Percentiles rank a stretch among this genome's conserved stretches.
These are phyloP conservation scores for Trypanosoma vivax DNA, from an alignment of 208 protist genomes.

Conservation along the genomic window DNA sequence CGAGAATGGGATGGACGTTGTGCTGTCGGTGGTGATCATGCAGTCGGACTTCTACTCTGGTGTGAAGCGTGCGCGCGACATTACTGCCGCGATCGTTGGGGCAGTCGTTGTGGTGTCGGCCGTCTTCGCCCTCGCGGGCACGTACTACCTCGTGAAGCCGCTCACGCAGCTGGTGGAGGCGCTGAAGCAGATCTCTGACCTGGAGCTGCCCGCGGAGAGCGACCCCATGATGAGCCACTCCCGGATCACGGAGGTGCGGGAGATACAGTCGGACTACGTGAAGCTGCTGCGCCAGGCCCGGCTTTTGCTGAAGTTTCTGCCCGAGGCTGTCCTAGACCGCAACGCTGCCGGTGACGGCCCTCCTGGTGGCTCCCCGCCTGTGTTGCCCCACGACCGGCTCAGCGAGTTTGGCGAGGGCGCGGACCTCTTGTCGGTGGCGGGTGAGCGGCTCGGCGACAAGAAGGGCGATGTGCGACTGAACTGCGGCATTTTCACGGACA, in stretches of 20 bases:
- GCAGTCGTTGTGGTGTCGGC: slow-evolving; percentile 30
- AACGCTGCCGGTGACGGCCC: not conserved
- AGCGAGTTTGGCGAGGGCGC: too few species aligned
- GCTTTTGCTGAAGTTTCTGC: slow-evolving; percentile 15
- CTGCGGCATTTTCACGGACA: slow-evolving; percentile 57
- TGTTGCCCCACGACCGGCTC: too few species aligned
- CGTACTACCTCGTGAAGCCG: slow-evolving; percentile 27
- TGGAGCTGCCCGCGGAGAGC: slow-evolving; percentile 33
- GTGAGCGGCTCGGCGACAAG: slow-evolving; percentile 11
- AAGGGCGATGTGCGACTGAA: slow-evolving; percentile 45
- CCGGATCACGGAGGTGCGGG: slow-evolving; percentile 12
- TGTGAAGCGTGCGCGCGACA: slow-evolving; percentile 23
- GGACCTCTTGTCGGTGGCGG: too few species aligned
- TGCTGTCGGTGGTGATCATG: slow-evolving; percentile 44
- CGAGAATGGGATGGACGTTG: slow-evolving; percentile 43
- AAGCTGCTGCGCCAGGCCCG: slow-evolving; percentile 15
- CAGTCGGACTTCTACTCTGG: slow-evolving; percentile 47
- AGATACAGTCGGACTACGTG: slow-evolving; percentile 16
- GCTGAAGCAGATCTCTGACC: slow-evolving; percentile 40
- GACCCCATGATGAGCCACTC: slow-evolving; percentile 5
- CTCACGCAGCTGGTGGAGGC: slow-evolving; percentile 39
- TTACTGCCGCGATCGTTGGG: slow-evolving; percentile 23
- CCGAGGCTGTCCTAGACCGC: slow-evolving; percentile 15
- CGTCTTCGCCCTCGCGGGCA: slow-evolving; percentile 33
- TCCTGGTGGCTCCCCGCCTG: not conserved